Percentiles rank a stretch among this genome's conserved stretches.
Conservation (phyloP, 2,329 filamentous ascomycete species). For the Talaromyces sp. region DNA sequence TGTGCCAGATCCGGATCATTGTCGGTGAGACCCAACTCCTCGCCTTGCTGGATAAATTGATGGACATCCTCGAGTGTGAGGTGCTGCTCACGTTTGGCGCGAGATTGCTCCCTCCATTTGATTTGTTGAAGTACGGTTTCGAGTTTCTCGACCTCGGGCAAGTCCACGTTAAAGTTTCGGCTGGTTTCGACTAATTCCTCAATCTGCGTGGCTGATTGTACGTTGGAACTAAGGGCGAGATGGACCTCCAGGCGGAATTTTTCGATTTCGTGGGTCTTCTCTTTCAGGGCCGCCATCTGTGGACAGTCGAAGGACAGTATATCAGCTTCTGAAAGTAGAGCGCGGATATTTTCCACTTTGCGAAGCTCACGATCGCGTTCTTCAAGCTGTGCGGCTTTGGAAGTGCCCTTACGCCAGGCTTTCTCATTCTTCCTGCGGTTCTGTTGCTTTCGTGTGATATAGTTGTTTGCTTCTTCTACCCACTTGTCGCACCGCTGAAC, state of each 20-base stretch:
- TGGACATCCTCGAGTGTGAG: conserved; percentile 76
- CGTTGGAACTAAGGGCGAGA: conserved; percentile 64
- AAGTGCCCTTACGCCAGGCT: conserved; percentile 70
- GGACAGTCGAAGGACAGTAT: conserved; percentile 89
- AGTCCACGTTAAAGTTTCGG: conserved; percentile 84
- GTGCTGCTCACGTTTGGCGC: conserved; percentile 62
- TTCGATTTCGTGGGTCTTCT: conserved; percentile 80
- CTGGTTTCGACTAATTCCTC: conserved; percentile 90
- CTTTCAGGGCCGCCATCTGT: conserved; percentile 80
- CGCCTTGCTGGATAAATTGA: conserved; percentile 73
- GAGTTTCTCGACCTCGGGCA: conserved; percentile 80
- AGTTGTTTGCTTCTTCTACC: conserved; percentile 95
- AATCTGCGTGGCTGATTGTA: conserved; percentile 68
- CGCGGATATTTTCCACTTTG: conserved; percentile 83
- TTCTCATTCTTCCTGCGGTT: conserved; percentile 95
- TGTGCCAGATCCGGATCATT: conserved; percentile 77
- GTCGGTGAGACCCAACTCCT: conserved; percentile 72
- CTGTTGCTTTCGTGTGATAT: conserved; percentile 95
- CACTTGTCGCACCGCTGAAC: conserved; percentile 97
- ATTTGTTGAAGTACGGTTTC: conserved; percentile 79
- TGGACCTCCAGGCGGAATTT: conserved; percentile 77
- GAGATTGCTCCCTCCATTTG: conserved; percentile 82
- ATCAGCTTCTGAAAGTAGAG: conserved; percentile 78
- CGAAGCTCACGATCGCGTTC: conserved; percentile 80
- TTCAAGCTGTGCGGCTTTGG: conserved; percentile 76